Evolutionary conservation across 2,329 filamentous ascomycete genomes (phyloP).

Genomic region (Microsporum canis): DNA sequence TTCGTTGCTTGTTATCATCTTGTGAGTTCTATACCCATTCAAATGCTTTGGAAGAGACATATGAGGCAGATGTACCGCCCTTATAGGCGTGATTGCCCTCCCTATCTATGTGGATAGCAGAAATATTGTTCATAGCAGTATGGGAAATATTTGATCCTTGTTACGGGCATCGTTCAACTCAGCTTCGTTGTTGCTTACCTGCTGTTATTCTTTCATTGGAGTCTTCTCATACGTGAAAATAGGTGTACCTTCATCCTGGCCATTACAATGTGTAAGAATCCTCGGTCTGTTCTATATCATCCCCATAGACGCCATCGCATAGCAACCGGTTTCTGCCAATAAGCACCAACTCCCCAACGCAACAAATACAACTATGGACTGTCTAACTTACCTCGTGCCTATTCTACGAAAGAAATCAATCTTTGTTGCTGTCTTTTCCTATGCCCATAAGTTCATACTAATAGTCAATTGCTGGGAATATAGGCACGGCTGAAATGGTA

Average conservation of each 20-base stretch:
- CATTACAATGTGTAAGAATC: constrained; percentile 34
- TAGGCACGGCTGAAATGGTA: constrained; percentile 41
- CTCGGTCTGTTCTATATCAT: constrained; percentile 5
- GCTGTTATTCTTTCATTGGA: neutral
- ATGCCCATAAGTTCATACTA: neutral
- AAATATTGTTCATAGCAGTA: neutral
- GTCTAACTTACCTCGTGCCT: neutral
- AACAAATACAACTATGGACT: neutral
- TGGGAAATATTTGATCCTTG: neutral
- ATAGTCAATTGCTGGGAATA: neutral
- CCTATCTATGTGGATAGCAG: neutral
- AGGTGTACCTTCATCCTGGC: constrained; percentile 37
- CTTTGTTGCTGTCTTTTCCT: neutral
- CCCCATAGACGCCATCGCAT: neutral
- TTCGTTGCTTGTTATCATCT: neutral
- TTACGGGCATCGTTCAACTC: neutral
- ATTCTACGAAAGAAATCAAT: neutral
- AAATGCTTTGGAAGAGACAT: neutral
- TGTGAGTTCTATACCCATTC: neutral
- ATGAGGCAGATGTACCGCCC: neutral
- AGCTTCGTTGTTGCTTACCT: neutral
- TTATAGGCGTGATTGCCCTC: neutral
- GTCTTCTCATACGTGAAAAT: constrained; percentile 25
- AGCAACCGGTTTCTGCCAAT: constrained; percentile 3
- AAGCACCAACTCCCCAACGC: neutral